A percentile compares a stretch with the other conserved stretches of the same genome.
Evolutionary conservation across 441 rosid genomes (phyloP).

Genomic region (Adansonia grandidieri): DNA sequence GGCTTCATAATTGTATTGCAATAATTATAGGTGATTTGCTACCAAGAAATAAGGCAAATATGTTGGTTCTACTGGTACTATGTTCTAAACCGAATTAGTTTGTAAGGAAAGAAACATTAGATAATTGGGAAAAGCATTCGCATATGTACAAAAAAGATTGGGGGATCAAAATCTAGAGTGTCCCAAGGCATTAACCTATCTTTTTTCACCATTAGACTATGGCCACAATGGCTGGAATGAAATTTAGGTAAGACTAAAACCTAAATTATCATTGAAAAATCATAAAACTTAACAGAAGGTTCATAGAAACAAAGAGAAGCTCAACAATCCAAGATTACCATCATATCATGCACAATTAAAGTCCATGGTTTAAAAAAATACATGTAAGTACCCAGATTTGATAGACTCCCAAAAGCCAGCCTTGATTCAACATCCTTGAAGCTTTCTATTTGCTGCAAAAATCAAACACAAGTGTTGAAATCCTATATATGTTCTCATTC

Average conservation of each 20-base stretch:
- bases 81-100: background rate
- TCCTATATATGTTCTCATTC: background rate
- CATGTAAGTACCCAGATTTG: slow-evolving; percentile 65
- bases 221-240: background rate
- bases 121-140: background rate
- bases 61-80: background rate
- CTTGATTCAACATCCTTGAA: slow-evolving; percentile 57
- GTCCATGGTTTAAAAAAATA: slow-evolving; percentile 13
- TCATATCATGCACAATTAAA: background rate
- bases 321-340: background rate
- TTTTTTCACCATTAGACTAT: background rate
- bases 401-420: slow-evolving; percentile 85
- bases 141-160: background rate
- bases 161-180: background rate
- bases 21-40: background rate
- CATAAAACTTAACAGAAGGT: slow-evolving; percentile 9
- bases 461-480: background rate
- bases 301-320: background rate
- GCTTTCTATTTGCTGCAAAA: slow-evolving; percentile 61
- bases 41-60: slow-evolving; percentile 8
- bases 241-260: slow-evolving; percentile 7
- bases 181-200: background rate
- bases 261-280: background rate
- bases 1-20: background rate
- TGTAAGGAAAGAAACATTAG: background rate